Base-by-base conservation (phyloP, 2,329 filamentous ascomycete species). In the Aspergillaceae sp. region DNA sequence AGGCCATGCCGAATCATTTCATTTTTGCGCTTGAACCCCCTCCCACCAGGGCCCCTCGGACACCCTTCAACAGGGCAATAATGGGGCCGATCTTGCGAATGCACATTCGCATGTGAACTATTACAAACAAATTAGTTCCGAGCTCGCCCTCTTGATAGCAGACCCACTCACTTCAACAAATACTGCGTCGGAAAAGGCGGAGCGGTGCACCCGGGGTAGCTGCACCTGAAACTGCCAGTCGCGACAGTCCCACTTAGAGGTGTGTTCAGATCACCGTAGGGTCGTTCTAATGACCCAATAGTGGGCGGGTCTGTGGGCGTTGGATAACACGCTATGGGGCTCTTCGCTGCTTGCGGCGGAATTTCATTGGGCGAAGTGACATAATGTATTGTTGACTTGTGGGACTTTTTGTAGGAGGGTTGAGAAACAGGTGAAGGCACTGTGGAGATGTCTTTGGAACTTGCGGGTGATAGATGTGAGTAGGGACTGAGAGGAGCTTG, bases 1-100 rank as follows among this genome's bases (percentile, higher is more conserved):
- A 97, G 77, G 1, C 91, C 90, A 59, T 84, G 80, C n/a, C 80
- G 72, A 50, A 83, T 82, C 80, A 84, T 83, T 60, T 84, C 80
- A 52, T 84, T 84, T 59, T 83, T 83, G 30, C 80, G 73, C 60
- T 84, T 84, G 69, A 84, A 84, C 1, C 80, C 80, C 56, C 79
- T 79, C 19, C 80, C 80, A n/a, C 78, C 77, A 51, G 77, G 70
- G n/a, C 70, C 74, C 35, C 80, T 74, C 8, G 76, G 68, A 55
- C 80, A 84, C 4, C 70, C 74, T 27, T 70, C 64, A 6, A 82
- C 74, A 1, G 79, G 75, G 59, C 80, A 84, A 56, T 79, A 83
- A 55, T 83, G 80, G 36, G 80, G 78, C n/a, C 80, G 73, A 42
- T 69, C 74, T 57, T 77, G 73, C 2, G 78, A 82, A 61, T 84